Evolutionary conservation across 495 filamentous ascomycete genomes (phyloP).

Genomic region (Penicillium steckii): DNA sequence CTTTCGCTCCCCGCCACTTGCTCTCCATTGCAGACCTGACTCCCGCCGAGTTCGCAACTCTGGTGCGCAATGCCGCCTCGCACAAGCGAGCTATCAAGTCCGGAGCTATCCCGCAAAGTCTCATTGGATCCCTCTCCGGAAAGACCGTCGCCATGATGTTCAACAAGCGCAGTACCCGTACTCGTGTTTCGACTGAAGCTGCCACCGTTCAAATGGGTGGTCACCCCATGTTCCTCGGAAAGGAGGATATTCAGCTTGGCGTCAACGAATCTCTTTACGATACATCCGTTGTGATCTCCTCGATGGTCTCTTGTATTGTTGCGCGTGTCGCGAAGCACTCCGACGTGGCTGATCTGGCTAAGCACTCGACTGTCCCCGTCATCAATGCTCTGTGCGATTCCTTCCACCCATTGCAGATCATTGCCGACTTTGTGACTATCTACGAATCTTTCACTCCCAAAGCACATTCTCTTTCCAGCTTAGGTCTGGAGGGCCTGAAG

Average conservation of each 20-base stretch:
- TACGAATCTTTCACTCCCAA: conserved; percentile 66
- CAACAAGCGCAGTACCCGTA: conserved; percentile 90
- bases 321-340: conserved; percentile 83
- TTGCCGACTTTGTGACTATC: conserved; percentile 91
- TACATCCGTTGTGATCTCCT: conserved; percentile 83
- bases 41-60: conserved; percentile 69
- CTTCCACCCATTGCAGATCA: conserved; percentile 88
- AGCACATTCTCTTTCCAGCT: conserved; percentile 40
- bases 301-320: conserved; percentile 88
- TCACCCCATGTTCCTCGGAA: conserved; percentile 93
- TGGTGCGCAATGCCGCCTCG: conserved; percentile 75
- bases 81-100: conserved; percentile 80
- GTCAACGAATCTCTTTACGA: conserved; percentile 94
- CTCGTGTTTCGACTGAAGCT: conserved; percentile 86
- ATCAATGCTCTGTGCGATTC: conserved; percentile 91
- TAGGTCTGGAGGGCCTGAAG: conserved; percentile 79
- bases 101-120: conserved; percentile 55
- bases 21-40: conserved; percentile 87
- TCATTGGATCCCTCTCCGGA: conserved; percentile 59
- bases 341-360: conserved; percentile 76
- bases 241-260: conserved; percentile 92
- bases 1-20: conserved; percentile 71
- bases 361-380: conserved; percentile 81
- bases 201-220: conserved; percentile 82
- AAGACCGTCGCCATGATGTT: conserved; percentile 94